Percentiles rank a stretch among this genome's conserved stretches.
These are phyloP conservation scores for Huntiella decipiens DNA, from an alignment of 2,329 filamentous ascomycete genomes.

Conservation along the genomic window DNA sequence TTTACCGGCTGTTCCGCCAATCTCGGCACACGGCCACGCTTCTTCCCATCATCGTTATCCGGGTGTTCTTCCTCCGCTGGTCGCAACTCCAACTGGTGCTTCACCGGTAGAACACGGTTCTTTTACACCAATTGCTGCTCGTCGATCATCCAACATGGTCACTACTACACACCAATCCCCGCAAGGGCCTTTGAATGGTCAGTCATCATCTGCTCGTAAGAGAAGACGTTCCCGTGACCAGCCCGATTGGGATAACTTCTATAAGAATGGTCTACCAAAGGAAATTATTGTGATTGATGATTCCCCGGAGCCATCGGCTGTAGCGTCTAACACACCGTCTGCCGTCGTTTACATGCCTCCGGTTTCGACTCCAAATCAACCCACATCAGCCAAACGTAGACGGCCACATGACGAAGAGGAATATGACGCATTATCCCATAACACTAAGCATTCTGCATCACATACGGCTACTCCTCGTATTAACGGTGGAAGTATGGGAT, in stretches of 20 bases:
- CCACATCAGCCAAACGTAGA: constrained; percentile 53
- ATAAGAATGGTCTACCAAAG: constrained; percentile 64
- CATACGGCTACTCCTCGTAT: constrained; percentile 54
- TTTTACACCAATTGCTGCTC: neutral
- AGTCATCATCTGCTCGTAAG: constrained; percentile 20
- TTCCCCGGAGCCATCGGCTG: constrained; percentile 37
- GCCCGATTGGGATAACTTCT: constrained; percentile 65
- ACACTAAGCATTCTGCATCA: constrained; percentile 47
- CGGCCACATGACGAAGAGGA: constrained; percentile 38
- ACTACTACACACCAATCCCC: constrained; percentile 15
- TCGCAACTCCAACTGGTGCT: constrained; percentile 3
- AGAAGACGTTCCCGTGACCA: constrained; percentile 36
- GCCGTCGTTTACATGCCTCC: constrained; percentile 1
- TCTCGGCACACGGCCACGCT: constrained; percentile 7
- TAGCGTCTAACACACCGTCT: constrained; percentile 13
- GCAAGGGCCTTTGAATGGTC: constrained; percentile 12
- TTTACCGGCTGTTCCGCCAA: constrained; percentile 5
- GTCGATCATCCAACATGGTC: constrained; percentile 8
- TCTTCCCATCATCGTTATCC: constrained; percentile 2
- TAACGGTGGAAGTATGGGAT: constrained; percentile 1
- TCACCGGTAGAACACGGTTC: neutral
- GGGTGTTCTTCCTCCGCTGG: constrained; percentile 3
- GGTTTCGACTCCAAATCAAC: constrained; percentile 15
- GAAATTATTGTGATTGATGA: constrained; percentile 76
- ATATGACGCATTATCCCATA: constrained; percentile 51